phyloP scores from a whole-genome alignment of 1,284 basidiomycete species.

The Leccinum pachyderme region DNA sequence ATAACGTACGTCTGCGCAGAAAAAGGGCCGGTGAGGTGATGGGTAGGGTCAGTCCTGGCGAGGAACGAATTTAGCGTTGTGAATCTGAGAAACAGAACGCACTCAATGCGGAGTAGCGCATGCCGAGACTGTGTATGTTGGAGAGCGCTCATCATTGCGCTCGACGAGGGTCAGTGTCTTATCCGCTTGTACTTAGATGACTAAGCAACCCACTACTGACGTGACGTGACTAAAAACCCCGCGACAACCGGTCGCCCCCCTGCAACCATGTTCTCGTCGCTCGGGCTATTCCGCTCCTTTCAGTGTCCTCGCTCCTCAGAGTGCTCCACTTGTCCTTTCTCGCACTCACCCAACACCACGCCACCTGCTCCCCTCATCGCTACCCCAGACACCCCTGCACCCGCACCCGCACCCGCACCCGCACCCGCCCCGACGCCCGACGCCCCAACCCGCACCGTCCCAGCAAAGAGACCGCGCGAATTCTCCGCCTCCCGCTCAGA shows the following conservation, averaged over 20 bases:
- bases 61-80: background rate
- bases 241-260: background rate
- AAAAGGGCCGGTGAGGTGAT: background rate
- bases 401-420: constrained; percentile 16
- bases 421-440: background rate
- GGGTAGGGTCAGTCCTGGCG: background rate
- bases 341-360: constrained; percentile 47
- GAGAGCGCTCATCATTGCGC: background rate
- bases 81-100: background rate
- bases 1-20: background rate
- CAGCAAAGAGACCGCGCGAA: constrained; percentile 33
- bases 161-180: background rate
- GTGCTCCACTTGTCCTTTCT: constrained; percentile 68
- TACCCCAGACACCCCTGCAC: constrained; percentile 33
- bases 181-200: too few relatives aligned
- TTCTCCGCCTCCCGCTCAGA: constrained; percentile 30
- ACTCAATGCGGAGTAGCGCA: background rate
- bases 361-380: constrained; percentile 37
- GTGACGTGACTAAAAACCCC: too few relatives aligned
- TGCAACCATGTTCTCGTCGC: constrained; percentile 61
- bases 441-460: constrained; percentile 16
- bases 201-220: too few relatives aligned
- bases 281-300: constrained; percentile 56
- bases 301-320: constrained; percentile 55
- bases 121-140: background rate